Conservation (phyloP, 495 filamentous ascomycete species). For the Chaetomium fimeti region DNA sequence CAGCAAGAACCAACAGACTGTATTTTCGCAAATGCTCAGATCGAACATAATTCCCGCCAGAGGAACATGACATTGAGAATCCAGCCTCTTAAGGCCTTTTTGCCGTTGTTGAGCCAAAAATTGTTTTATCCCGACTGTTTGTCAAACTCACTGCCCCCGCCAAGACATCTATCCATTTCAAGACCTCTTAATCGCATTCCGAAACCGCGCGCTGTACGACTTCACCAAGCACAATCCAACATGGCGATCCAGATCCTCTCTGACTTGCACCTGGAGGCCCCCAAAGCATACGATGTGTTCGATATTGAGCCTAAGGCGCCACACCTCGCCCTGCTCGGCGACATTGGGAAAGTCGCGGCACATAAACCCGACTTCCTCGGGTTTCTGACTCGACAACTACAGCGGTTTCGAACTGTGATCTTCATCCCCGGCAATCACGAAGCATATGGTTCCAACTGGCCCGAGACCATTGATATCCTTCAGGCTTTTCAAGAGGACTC, state of each 20-base stretch:
- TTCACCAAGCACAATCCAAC: neutral
- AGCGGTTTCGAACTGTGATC: slow-evolving; percentile 32
- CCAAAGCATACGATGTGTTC: slow-evolving; percentile 48
- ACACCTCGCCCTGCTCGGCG: slow-evolving; percentile 57
- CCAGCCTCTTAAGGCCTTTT: too few relatives aligned
- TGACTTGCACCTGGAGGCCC: slow-evolving; percentile 57
- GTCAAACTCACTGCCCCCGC: too few relatives aligned
- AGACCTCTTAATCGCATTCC: too few relatives aligned
- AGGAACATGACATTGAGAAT: too few relatives aligned
- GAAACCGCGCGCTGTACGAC: too few relatives aligned
- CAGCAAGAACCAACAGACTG: too few relatives aligned
- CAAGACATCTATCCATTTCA: too few relatives aligned
- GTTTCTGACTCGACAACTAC: slow-evolving; percentile 49
- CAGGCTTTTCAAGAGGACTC: slow-evolving; percentile 8
- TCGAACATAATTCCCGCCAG: too few relatives aligned
- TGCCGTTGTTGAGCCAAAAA: too few relatives aligned
- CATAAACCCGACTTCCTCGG: slow-evolving; percentile 41
- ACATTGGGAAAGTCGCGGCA: slow-evolving; percentile 50
- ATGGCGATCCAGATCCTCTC: slow-evolving; percentile 53
- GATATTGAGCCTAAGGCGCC: slow-evolving; percentile 45
- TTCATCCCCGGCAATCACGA: slow-evolving; percentile 11
- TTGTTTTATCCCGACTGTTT: too few relatives aligned
- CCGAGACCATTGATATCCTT: slow-evolving; percentile 27
- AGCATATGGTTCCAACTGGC: slow-evolving; percentile 32
- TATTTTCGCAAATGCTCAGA: too few relatives aligned